Evolutionary conservation across 2,329 filamentous ascomycete species (phyloP), one percentile per base, ranked within the genome.

Genomic region (Chlorencoelia australis): DNA sequence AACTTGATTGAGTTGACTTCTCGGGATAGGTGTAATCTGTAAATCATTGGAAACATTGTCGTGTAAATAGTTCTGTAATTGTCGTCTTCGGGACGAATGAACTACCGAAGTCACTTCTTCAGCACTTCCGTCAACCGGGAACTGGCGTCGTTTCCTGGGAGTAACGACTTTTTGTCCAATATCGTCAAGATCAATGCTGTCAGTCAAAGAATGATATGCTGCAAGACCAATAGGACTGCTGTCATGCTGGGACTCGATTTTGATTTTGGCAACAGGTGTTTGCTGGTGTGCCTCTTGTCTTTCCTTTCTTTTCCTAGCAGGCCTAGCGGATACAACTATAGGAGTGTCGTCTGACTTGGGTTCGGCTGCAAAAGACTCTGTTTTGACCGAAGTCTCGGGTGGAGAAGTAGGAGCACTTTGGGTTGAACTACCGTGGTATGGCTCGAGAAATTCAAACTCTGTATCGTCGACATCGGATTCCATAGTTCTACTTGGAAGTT

Each of bases 181-280:
- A 14, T 58, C 55, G 41, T 59, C 57, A 8, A 60, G 46, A 39
- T 60, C 57, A 16, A 59, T 46, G 33, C 54, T 58, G 7, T 59
- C 55, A 13, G 37, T 39, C 4, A 28, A 33, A 19, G 40, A 33
- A n/a, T 49, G 30, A 26, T 36, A 20, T 11, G 30, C 24, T 6
- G 42, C 35, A n/a, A 50, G 35, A 9, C 40, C 42, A 20, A 51
- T 42, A 7, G 55, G 55, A 33, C 54, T 57, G 31, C 53, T 56
- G 15, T 40, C 37, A 7, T 8, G n/a, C 16, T 49, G 38, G 0
- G 21, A 21, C 31, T 58, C 55, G 20, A 42, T 19, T 25, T 57
- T 58, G 9, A 56, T 33, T 33, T 47, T 50, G 5, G 45, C 24
- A 25, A 29, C 16, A 21, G 37, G 34, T 3, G 30, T 43, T n/a